These are phyloP conservation scores for Apiosordaria backusii DNA, from an alignment of 495 filamentous ascomycete genomes.

Conservation along the genomic window DNA sequence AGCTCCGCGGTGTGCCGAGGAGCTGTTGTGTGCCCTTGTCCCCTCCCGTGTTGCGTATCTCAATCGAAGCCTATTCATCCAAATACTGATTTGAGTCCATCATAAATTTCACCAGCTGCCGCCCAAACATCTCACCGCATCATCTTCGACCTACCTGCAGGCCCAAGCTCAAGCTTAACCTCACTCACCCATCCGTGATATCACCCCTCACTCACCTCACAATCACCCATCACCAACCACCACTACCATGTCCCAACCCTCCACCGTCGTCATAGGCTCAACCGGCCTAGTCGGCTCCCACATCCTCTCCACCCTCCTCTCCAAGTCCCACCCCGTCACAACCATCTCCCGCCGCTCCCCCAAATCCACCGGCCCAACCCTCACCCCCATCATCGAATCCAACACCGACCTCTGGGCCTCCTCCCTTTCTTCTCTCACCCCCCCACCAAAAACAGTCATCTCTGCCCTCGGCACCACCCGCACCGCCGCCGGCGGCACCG, in stretches of 20 bases:
- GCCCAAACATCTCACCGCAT: too few species aligned
- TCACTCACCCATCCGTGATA: background rate
- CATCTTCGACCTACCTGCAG: too few species aligned
- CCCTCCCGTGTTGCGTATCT: background rate
- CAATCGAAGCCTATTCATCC: background rate
- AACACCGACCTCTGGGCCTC: constrained; percentile 55
- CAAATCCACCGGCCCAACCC: constrained; percentile 45
- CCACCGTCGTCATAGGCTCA: constrained; percentile 52
- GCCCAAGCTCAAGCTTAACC: background rate
- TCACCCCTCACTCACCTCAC: background rate
- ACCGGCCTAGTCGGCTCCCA: constrained; percentile 57
- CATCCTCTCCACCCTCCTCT: constrained; percentile 55
- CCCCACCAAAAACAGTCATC: constrained; percentile 57
- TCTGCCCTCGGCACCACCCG: constrained; percentile 67
- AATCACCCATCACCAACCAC: background rate
- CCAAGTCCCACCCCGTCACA: constrained; percentile 43
- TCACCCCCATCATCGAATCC: constrained; percentile 45
- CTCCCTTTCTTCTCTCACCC: constrained; percentile 49
- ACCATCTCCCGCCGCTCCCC: constrained; percentile 57
- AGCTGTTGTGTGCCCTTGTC: background rate
- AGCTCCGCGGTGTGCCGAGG: background rate
- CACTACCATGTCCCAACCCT: constrained; percentile 15
- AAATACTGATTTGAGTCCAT: too few species aligned
- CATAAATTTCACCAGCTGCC: too few species aligned
- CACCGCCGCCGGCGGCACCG: constrained; percentile 61